Evolutionary conservation across 2,329 filamentous ascomycete species (phyloP).

Genomic region (Colletotrichum tanaceti): DNA sequence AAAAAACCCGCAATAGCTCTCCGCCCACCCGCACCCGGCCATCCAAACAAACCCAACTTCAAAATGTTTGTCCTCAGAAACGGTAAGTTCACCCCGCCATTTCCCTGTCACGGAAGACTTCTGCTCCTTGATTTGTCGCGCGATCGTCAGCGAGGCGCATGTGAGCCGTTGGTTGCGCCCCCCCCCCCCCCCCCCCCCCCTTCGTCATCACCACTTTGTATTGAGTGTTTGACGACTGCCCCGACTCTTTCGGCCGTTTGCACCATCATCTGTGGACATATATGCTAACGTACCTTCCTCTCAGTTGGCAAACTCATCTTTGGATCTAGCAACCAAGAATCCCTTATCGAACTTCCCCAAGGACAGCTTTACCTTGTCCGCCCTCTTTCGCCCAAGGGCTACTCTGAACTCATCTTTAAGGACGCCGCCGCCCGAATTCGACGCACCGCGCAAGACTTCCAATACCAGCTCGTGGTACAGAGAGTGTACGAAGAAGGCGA

Average conservation of each 20-base stretch:
- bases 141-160: constrained; percentile 7
- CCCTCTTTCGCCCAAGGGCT: constrained; percentile 94
- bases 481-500: constrained; percentile 98
- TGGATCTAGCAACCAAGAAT: constrained; percentile 86
- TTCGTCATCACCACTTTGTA: constrained; percentile 13
- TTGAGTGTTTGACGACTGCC: constrained; percentile 16
- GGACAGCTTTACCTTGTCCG: constrained; percentile 98
- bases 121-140: not conserved
- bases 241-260: constrained; percentile 1
- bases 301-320: constrained; percentile 94
- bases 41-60: constrained; percentile 37
- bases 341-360: constrained; percentile 92
- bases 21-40: constrained; percentile 21
- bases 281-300: constrained; percentile 28
- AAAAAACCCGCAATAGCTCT: constrained; percentile 26
- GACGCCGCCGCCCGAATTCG: constrained; percentile 94
- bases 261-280: not conserved
- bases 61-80: constrained; percentile 55
- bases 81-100: constrained; percentile 48
- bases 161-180: constrained; percentile 10
- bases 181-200: not conserved
- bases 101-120: not conserved
- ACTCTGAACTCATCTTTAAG: constrained; percentile 98
- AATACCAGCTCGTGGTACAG: constrained; percentile 97
- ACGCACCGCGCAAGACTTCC: constrained; percentile 91